These are phyloP conservation scores for Teratosphaeria gauchensis DNA, from an alignment of 2,329 filamentous ascomycete species.

Conservation along the genomic window DNA sequence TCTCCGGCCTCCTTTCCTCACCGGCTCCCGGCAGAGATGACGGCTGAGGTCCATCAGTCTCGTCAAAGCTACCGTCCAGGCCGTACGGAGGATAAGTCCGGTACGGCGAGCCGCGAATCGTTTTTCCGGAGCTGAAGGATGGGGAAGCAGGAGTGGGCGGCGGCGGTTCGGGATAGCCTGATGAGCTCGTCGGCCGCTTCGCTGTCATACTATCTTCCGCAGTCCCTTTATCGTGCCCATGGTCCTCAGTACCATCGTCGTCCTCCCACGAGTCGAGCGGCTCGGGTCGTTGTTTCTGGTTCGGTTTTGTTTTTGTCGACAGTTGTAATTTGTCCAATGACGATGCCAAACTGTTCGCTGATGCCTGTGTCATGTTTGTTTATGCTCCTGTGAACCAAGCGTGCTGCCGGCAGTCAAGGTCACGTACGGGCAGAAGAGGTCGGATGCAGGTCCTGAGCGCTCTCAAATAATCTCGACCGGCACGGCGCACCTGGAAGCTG, in stretches of 20 bases:
- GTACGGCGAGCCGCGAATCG: constrained; percentile 9
- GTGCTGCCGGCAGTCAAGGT: too few species aligned
- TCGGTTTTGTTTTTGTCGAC: constrained; percentile 26
- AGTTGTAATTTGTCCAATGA: constrained; percentile 26
- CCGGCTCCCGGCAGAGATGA: constrained; percentile 2
- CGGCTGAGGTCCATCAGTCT: constrained; percentile 2
- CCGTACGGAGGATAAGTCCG: constrained; percentile 17
- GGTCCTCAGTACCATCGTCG: constrained; percentile 40
- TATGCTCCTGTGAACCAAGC: not conserved
- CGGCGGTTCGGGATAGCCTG: constrained; percentile 41
- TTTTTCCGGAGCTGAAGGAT: constrained; percentile 19
- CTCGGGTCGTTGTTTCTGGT: constrained; percentile 27
- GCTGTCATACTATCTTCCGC: constrained; percentile 7
- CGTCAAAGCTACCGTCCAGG: constrained; percentile 12
- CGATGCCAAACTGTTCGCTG: constrained; percentile 11
- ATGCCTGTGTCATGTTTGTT: constrained; percentile 7
- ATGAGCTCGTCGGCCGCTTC: constrained; percentile 14
- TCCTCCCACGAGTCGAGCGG: constrained; percentile 68
- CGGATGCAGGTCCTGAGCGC: constrained; percentile 4
- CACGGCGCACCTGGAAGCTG: too few species aligned
- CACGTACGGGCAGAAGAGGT: too few species aligned
- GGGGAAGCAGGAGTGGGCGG: constrained; percentile 60
- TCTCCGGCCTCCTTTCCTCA: constrained; percentile 55
- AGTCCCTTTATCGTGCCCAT: constrained; percentile 7
- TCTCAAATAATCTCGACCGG: not conserved